Evolutionary conservation across 2,329 filamentous ascomycete genomes (phyloP), one percentile per base, ranked within the genome.

Genomic region (Monosporascus sp.): DNA sequence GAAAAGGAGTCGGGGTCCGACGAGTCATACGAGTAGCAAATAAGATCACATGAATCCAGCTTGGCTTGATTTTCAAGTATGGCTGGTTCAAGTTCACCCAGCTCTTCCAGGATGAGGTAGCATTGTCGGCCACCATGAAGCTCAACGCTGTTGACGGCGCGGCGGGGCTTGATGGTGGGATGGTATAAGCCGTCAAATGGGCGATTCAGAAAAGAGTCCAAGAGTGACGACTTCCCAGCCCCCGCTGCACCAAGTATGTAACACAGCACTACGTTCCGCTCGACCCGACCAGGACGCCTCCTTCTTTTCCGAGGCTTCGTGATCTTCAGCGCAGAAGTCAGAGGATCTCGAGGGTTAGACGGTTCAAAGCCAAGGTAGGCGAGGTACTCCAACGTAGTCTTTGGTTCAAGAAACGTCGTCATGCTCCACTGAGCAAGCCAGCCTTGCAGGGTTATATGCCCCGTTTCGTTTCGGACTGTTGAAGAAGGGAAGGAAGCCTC

Each of bases 391-490:
- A 99, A 79, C 0, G 94, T 97, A 0, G 90, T 97, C 67, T 94
- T 95, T 14, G 94, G 93, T 52, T 95, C 92, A 55, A 95, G 84
- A 64, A 97, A 99, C 0, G 94, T 99, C 0, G 94, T 99, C 94
- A 99, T 99, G 68, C 92, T 97, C 94, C 94, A 99, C 65, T 99
- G 94, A 4, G 94, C 94, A 38, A 99, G 82, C 94, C 94, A 99
- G 2, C 94, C 94, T 70, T 99, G 94, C 4, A 99, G 77, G 1
- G 94, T 99, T 56, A 99, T 92, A 68, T 97, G 84, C 0, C 94
- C 94, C 8, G 90, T 90, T 71, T 99, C 94, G 66, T 97, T 97
- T 43, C 90, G 87, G 18, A 97, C 93, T 0, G 94, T 97, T 24
- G 90, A 96, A 1, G 89, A 91, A 2, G 94, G 94, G 65, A 99